Evolutionary conservation across 2,329 filamentous ascomycete species (phyloP), one percentile per base, ranked within the genome.

Genomic region (Pseudocercospora macadamiae): DNA sequence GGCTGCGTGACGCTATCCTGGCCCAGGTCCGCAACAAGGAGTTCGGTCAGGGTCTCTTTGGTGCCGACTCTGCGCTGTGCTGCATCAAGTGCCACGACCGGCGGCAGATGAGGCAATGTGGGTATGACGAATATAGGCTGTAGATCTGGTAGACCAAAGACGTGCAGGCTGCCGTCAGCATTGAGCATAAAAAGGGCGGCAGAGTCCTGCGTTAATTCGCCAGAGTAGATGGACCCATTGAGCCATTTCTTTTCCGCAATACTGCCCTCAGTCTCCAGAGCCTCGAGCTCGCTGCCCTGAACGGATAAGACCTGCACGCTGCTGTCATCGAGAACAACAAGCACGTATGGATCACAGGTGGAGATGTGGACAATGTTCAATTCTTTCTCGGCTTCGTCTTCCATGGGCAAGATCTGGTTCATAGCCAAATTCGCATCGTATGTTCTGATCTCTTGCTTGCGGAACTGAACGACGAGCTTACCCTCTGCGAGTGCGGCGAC

Each of bases 401-500:
- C 85, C 83, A 97, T 91, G 0, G 93, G 91, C 51, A 97, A 83
- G 55, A 99, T 97, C 70, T 97, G 93, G 45, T 88, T 88, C 54
- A 99, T 82, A 9, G 89, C 90, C 59, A 99, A 84, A 73, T 96
- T 91, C 91, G 88, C 88, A 73, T 97, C 93, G 68, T 97, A 99
- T 61, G 89, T 93, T 59, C 93, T 85, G 21, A 97, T 86, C 70
- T 97, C 93, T 1, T 87, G 91, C 64, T 88, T 89, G 54, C 96
- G 81, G 2, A 96, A 88, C 71, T 97, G 95, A 14, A 97, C 88
- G 30, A 97, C 87, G 59, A 91, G 86, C 71, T 85, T 90, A 60
- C 90, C 86, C 52, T 85, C 85, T n/a, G 89, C 89, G 74, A 99
- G 85, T 0, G 89, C 89, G 14, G 90, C 91, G 16, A 95, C 89